Conservation (phyloP, 495 filamentous ascomycete genomes). For the Physcia stellaris region DNA sequence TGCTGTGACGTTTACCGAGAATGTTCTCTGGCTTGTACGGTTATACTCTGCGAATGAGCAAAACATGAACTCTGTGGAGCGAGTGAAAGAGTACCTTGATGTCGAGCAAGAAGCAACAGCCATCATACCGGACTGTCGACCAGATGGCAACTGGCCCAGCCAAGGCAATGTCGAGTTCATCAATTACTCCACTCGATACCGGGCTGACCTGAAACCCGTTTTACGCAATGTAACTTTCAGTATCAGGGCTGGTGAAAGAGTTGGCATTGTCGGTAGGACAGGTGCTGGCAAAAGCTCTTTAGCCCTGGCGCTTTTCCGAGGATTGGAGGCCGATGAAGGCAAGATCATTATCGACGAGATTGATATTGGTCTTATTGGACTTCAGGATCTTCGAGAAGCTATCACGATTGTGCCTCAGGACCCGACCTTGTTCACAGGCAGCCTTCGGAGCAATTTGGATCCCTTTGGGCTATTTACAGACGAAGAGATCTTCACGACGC, state of each 20-base stretch:
- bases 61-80: constrained; percentile 99
- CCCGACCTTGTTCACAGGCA: constrained; percentile 92
- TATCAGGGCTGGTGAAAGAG: constrained; percentile 76
- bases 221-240: constrained; percentile 73
- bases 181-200: constrained; percentile 79
- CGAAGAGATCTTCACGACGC: constrained; percentile 75
- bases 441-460: constrained; percentile 88
- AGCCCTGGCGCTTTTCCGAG: constrained; percentile 88
- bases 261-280: constrained; percentile 93
- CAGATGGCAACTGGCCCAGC: constrained; percentile 69
- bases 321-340: constrained; percentile 84
- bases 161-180: constrained; percentile 77
- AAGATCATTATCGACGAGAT: constrained; percentile 83
- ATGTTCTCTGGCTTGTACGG: constrained; percentile 90
- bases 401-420: constrained; percentile 99
- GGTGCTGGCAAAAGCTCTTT: constrained; percentile 96
- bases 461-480: constrained; percentile 87
- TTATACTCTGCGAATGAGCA: constrained; percentile 95
- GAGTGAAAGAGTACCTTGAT: constrained; percentile 92
- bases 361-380: constrained; percentile 76
- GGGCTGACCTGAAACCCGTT: constrained; percentile 74
- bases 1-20: constrained; percentile 93
- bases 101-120: constrained; percentile 84
- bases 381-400: constrained; percentile 79
- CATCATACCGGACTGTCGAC: constrained; percentile 65